Evolutionary conservation across 2,329 filamentous ascomycete species (phyloP).

Genomic region (Metarhizium album): DNA sequence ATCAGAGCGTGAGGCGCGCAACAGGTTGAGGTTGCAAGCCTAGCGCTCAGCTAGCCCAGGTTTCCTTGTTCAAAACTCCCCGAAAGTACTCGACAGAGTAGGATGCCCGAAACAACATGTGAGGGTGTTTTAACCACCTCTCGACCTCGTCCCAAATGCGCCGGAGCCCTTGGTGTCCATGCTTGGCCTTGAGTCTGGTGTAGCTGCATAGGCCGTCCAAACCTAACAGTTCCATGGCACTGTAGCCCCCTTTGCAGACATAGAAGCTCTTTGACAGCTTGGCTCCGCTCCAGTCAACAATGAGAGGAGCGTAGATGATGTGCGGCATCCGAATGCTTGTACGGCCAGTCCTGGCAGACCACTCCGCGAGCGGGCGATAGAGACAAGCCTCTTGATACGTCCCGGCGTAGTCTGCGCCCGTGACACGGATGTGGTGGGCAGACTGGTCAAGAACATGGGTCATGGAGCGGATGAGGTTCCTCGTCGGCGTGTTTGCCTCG

Average conservation of each 20-base stretch:
- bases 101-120: constrained; percentile 5
- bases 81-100: constrained; percentile 4
- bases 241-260: constrained; percentile 5
- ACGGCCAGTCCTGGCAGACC: constrained; percentile 1
- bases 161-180: constrained; percentile 1
- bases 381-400: constrained; percentile 7
- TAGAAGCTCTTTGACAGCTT: constrained; percentile 8
- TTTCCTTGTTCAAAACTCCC: neutral
- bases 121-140: constrained; percentile 5
- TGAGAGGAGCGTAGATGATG: constrained; percentile 4
- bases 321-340: constrained; percentile 3
- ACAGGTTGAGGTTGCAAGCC: neutral
- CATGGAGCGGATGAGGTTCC: constrained; percentile 7
- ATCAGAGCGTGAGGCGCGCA: neutral
- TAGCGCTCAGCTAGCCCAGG: neutral
- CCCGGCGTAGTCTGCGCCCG: constrained; percentile 6
- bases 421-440: constrained; percentile 5
- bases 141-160: constrained; percentile 7
- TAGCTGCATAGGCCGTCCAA: constrained; percentile 3
- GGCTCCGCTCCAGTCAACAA: constrained; percentile 7
- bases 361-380: constrained; percentile 3
- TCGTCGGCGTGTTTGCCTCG: constrained; percentile 6
- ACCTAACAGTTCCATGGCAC: constrained; percentile 2
- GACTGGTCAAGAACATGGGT: constrained; percentile 3
- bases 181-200: neutral